phyloP scores from a whole-genome alignment of 768 basidiomycete genomes.

The Phylloporus sp. region DNA sequence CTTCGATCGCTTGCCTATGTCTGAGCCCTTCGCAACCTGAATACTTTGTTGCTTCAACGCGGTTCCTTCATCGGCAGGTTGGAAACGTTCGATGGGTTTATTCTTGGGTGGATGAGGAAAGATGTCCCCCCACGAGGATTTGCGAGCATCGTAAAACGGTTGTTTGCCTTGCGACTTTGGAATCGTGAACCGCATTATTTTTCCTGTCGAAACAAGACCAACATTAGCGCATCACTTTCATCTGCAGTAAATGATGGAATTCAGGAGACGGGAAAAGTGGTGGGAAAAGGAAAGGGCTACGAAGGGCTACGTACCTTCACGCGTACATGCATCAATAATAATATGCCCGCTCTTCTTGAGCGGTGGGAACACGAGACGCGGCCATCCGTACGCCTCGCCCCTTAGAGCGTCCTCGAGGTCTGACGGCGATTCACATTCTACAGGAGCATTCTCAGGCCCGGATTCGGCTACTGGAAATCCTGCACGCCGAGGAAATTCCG shows the following conservation, averaged over 20 bases:
- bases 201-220: slow-evolving; percentile 44
- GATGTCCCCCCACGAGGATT: slow-evolving; percentile 89
- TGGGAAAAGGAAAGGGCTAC: slow-evolving; percentile 6
- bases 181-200: slow-evolving; percentile 87
- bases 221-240: slow-evolving; percentile 2
- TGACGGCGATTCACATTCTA: slow-evolving; percentile 15
- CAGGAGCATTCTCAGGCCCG: slow-evolving; percentile 1
- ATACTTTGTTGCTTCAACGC: slow-evolving; percentile 26
- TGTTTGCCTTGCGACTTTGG: slow-evolving; percentile 96
- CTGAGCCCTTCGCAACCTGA: slow-evolving; percentile 38
- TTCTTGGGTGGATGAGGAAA: slow-evolving; percentile 91
- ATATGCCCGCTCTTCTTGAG: slow-evolving; percentile 89
- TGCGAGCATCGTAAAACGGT: slow-evolving; percentile 89
- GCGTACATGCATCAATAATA: slow-evolving; percentile 82
- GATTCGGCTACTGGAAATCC: background rate
- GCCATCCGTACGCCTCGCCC: slow-evolving; percentile 81
- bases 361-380: slow-evolving; percentile 88
- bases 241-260: slow-evolving; percentile 1
- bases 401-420: slow-evolving; percentile 54
- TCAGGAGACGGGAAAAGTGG: slow-evolving; percentile 2
- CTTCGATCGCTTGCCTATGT: slow-evolving; percentile 51
- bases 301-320: slow-evolving; percentile 52
- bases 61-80: slow-evolving; percentile 29
- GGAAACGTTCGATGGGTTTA: slow-evolving; percentile 57
- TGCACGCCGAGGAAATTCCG: background rate